Conservation (phyloP, 257 asterid genomes). For the Solanum corneliomulleri region DNA sequence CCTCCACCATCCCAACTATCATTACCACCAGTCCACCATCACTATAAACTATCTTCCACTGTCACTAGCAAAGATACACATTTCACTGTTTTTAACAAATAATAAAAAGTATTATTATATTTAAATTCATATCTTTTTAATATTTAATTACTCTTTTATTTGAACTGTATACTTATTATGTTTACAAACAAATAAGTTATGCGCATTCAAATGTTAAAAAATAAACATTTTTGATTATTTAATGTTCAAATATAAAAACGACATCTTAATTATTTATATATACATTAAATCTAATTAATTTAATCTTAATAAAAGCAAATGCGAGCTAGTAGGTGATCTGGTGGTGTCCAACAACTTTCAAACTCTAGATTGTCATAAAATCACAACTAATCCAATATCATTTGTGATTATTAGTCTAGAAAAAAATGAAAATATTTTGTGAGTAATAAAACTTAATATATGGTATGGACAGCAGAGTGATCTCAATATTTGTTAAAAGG, state of each 20-base stretch:
- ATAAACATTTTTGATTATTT: no score
- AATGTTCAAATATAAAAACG: rapidly evolving
- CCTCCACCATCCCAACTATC: background rate
- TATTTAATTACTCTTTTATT: no score
- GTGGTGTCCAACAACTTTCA: background rate
- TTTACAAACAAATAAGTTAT: no score
- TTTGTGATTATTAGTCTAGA: background rate
- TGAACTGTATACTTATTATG: no score
- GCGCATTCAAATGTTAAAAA: no score
- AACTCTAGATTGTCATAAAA: background rate
- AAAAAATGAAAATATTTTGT: background rate
- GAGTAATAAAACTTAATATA: background rate
- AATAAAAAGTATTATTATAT: no score
- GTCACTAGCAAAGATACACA: background rate
- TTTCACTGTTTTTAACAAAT: background rate
- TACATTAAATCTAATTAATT: no score
- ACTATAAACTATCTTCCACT: background rate
- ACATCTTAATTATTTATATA: no score
- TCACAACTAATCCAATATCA: background rate
- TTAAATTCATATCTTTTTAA: no score
- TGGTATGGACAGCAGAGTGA: background rate
- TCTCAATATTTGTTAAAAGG: background rate
- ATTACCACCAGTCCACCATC: background rate
- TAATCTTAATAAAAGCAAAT: no score
- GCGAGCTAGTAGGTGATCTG: background rate